These are phyloP conservation scores for Zalerion maritima DNA, from an alignment of 495 filamentous ascomycete species.

Conservation along the genomic window DNA sequence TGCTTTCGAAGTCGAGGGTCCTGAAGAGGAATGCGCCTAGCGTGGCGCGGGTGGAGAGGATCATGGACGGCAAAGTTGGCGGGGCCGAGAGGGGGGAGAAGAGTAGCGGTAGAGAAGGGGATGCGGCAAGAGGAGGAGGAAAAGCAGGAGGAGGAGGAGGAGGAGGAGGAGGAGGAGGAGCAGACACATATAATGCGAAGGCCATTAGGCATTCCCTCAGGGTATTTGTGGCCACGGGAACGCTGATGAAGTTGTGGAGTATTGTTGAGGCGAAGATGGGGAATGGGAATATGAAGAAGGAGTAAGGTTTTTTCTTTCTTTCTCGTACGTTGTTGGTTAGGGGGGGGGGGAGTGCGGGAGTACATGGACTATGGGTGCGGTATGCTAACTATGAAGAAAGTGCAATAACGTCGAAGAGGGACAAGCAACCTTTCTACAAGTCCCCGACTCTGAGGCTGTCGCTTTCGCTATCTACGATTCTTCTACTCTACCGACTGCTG, in stretches of 20 bases:
- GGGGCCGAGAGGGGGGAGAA: constrained; percentile 8
- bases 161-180: constrained; percentile 5
- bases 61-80: constrained; percentile 19
- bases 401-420: constrained; percentile 5
- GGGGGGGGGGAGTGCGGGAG: no score
- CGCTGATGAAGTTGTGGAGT: constrained; percentile 55
- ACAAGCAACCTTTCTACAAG: constrained; percentile 43
- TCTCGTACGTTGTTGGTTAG: not conserved
- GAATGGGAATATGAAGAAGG: constrained; percentile 25
- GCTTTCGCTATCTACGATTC: constrained; percentile 63
- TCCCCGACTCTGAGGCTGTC: constrained; percentile 65
- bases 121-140: constrained; percentile 12
- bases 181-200: constrained; percentile 62
- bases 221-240: constrained; percentile 56
- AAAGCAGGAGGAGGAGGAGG: constrained; percentile 5
- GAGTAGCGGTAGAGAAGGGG: no score
- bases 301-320: constrained; percentile 16
- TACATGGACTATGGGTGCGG: no score
- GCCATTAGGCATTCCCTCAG: constrained; percentile 64
- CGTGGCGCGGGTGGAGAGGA: constrained; percentile 30
- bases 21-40: constrained; percentile 47
- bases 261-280: constrained; percentile 33
- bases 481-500: constrained; percentile 76
- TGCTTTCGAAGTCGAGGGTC: constrained; percentile 50
- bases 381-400: constrained; percentile 1